Evolutionary conservation across 345 rosid genomes (phyloP).

Genomic region (Arabidopsis arenosa): DNA sequence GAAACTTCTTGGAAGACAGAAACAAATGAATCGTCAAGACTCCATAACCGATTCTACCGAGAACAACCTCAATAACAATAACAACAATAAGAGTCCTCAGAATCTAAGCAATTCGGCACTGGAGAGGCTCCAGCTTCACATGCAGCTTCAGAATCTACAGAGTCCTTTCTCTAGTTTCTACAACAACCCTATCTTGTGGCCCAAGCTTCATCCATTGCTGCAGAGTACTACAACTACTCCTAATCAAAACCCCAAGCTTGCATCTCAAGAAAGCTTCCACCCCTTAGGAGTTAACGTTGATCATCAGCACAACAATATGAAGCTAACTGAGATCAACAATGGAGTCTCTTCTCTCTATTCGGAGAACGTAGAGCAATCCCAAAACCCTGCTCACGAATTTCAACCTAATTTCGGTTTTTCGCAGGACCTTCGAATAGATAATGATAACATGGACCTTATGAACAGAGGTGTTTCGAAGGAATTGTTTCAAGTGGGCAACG

Average conservation of each 20-base stretch:
- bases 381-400: conserved; percentile 33
- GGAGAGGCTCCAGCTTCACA: conserved; percentile 90
- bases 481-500: conserved; percentile 49
- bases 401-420: conserved; percentile 43
- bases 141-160: conserved; percentile 84
- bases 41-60: conserved; percentile 37
- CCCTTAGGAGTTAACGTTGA: conserved; percentile 20
- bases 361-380: conserved; percentile 38
- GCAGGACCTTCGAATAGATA: conserved; percentile 40
- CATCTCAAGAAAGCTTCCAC: conserved; percentile 41
- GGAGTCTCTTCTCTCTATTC: conserved; percentile 40
- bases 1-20: conserved; percentile 83
- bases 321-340: conserved; percentile 36
- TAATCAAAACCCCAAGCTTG: conserved; percentile 36
- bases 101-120: conserved; percentile 74
- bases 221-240: conserved; percentile 30
- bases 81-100: conserved; percentile 50
- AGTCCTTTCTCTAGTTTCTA: conserved; percentile 63
- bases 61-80: conserved; percentile 31
- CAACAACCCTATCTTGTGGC: conserved; percentile 73
- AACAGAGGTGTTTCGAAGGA: conserved; percentile 43
- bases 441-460: conserved; percentile 38
- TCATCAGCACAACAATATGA: conserved; percentile 28
- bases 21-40: conserved; percentile 57
- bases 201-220: conserved; percentile 67